A percentile compares a stretch with the other conserved stretches of the same genome.
Evolutionary conservation across 1,284 basidiomycete species (phyloP).

Genomic region (Trametes polyzona): DNA sequence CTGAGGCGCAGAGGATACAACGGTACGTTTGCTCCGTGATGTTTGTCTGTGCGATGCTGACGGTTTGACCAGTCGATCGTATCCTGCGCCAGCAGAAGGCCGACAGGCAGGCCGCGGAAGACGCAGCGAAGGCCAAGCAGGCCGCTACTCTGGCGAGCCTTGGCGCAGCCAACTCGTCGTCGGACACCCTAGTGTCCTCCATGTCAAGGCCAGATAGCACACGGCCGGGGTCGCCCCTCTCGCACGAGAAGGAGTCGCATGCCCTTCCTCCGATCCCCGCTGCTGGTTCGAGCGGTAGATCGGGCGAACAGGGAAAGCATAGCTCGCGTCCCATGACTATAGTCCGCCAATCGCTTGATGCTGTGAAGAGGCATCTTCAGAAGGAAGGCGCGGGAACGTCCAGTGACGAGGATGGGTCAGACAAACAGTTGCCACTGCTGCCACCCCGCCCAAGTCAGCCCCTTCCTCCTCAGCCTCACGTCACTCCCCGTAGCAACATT

Average conservation of each 20-base stretch:
- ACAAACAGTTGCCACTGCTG: conserved; percentile 32
- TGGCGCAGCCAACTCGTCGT: conserved; percentile 12
- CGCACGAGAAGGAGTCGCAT: conserved; percentile 1
- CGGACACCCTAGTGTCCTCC: conserved; percentile 16
- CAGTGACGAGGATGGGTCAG: conserved; percentile 28
- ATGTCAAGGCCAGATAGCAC: conserved; percentile 7
- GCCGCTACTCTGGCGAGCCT: conserved; percentile 1
- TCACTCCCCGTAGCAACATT: conserved; percentile 66
- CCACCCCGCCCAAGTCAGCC: conserved; percentile 13
- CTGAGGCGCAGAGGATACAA: conserved; percentile 88
- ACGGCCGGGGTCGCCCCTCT: not conserved
- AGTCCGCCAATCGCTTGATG: conserved; percentile 15
- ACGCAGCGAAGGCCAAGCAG: conserved; percentile 38
- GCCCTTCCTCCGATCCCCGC: not conserved
- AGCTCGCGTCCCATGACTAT: conserved; percentile 11
- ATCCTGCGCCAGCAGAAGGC: conserved; percentile 87
- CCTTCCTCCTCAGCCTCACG: conserved; percentile 30
- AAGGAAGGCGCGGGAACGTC: conserved; percentile 7
- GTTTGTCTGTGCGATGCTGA: not conserved
- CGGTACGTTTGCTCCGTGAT: conserved; percentile 45
- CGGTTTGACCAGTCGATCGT: conserved; percentile 70
- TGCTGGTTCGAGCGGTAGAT: not conserved
- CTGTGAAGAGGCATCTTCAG: conserved; percentile 4
- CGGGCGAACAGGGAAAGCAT: conserved; percentile 4
- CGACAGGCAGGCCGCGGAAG: conserved; percentile 66